phyloP scores from a whole-genome alignment of 2,329 filamentous ascomycete species.

The Paracorniculantispora psalliotae region DNA sequence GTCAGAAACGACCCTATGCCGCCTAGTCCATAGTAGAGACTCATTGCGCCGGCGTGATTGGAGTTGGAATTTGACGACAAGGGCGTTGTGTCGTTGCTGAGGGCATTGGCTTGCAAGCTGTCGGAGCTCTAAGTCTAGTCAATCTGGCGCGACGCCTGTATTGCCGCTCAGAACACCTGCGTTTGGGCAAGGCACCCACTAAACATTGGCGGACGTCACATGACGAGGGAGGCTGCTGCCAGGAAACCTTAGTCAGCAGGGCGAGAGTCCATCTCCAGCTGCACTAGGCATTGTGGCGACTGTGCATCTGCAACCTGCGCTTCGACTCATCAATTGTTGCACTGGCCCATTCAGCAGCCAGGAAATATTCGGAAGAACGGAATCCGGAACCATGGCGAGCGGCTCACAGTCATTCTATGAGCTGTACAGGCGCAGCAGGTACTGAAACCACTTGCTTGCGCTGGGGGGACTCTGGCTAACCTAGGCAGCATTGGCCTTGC shows the following conservation, averaged over 20 bases:
- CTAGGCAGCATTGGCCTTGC: conserved; percentile 78
- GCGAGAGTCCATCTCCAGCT: neutral
- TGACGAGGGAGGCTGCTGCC: conserved; percentile 10
- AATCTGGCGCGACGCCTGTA: conserved; percentile 19
- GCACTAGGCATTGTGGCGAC: neutral
- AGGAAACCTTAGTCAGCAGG: conserved; percentile 1
- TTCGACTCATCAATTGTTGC: conserved; percentile 7
- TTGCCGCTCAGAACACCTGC: conserved; percentile 11
- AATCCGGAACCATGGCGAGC: conserved; percentile 38
- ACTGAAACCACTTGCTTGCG: conserved; percentile 31
- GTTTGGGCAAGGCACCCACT: conserved; percentile 4
- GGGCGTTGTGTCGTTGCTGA: conserved; percentile 17
- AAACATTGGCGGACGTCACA: conserved; percentile 9
- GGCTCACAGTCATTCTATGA: conserved; percentile 70
- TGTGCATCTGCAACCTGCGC: neutral
- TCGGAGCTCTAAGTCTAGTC: conserved; percentile 17
- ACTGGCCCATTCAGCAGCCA: neutral
- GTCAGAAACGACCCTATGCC: conserved; percentile 62
- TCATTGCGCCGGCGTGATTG: conserved; percentile 50
- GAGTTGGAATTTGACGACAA: conserved; percentile 19
- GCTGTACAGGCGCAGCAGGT: conserved; percentile 98
- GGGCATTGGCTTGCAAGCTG: conserved; percentile 17
- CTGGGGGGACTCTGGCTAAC: conserved; percentile 22
- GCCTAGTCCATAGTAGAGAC: conserved; percentile 66
- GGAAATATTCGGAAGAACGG: neutral